Conservation (phyloP, 73 alveolate species). For the Tetrahymena malaccensis region DNA sequence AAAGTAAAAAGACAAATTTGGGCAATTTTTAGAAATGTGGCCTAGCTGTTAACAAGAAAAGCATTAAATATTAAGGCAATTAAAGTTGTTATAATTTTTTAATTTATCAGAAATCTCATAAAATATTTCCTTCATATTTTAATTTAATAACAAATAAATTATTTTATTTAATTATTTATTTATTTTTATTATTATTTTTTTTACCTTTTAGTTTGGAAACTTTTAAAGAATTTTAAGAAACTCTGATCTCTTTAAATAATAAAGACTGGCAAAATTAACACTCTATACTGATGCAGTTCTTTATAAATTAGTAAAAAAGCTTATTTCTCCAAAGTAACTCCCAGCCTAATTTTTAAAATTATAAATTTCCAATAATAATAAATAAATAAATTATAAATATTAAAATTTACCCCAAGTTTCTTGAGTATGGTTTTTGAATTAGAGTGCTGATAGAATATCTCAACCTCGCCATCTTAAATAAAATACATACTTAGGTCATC, state of each 20-base stretch:
- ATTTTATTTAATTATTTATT: too few relatives aligned
- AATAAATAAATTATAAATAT: background rate
- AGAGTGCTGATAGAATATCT: constrained; percentile 15
- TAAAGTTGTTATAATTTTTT: background rate
- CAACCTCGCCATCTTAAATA: constrained; percentile 65
- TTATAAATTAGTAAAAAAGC: constrained; percentile 45
- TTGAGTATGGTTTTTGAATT: background rate
- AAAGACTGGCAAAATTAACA: constrained; percentile 38
- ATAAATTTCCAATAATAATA: background rate
- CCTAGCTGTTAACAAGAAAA: background rate
- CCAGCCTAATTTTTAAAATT: background rate
- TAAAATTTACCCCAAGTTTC: background rate
- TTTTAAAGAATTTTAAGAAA: background rate
- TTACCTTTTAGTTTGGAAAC: background rate
- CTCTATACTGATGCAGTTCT: constrained; percentile 48
- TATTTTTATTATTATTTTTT: too few relatives aligned
- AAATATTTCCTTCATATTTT: background rate
- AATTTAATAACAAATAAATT: background rate
- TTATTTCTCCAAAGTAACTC: constrained; percentile 46
- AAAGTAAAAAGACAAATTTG: background rate
- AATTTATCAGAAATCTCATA: background rate
- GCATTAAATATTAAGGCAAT: background rate
- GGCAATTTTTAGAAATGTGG: background rate
- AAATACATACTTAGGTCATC: constrained; percentile 57
- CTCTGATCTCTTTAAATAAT: background rate